Conservation (phyloP, 2,329 filamentous ascomycete genomes). For the Fusarium anthophilum region DNA sequence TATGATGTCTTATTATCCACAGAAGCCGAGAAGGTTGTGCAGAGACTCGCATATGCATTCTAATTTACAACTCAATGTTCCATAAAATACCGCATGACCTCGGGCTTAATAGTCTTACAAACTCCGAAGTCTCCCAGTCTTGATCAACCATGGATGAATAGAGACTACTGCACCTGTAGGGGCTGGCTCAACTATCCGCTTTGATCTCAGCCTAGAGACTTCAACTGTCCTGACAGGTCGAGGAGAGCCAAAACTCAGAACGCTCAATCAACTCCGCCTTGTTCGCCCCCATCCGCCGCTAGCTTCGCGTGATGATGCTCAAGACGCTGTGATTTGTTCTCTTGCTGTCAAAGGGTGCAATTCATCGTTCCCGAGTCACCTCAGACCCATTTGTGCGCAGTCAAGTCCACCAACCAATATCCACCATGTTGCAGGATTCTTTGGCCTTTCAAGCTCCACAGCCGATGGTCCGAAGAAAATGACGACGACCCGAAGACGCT, state of each 20-base stretch:
- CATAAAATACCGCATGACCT: not conserved
- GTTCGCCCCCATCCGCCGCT: conserved; percentile 3
- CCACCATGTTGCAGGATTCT: conserved; percentile 29
- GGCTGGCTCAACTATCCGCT: conserved; percentile 12
- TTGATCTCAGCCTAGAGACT: not conserved
- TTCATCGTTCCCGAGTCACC: conserved; percentile 13
- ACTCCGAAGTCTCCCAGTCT: conserved; percentile 21
- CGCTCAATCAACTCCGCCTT: not conserved
- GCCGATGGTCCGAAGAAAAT: conserved; percentile 41
- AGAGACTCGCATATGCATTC: not conserved
- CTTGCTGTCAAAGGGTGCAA: conserved; percentile 16
- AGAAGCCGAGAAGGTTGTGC: not conserved
- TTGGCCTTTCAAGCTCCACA: conserved; percentile 25
- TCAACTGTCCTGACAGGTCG: not conserved
- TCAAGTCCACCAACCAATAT: conserved; percentile 24
- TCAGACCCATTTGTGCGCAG: conserved; percentile 18
- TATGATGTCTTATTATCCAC: not conserved
- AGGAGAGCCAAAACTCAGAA: not conserved
- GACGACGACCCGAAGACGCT: conserved; percentile 45
- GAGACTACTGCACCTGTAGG: conserved; percentile 3
- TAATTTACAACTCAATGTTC: not conserved
- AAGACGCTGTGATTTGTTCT: conserved; percentile 31
- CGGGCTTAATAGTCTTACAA: conserved; percentile 32
- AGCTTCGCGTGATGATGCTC: not conserved
- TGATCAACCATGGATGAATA: conserved; percentile 3